Conservation (phyloP, 192 early-diverging fungal genomes). For the Borealophlyctis nickersoniae region DNA sequence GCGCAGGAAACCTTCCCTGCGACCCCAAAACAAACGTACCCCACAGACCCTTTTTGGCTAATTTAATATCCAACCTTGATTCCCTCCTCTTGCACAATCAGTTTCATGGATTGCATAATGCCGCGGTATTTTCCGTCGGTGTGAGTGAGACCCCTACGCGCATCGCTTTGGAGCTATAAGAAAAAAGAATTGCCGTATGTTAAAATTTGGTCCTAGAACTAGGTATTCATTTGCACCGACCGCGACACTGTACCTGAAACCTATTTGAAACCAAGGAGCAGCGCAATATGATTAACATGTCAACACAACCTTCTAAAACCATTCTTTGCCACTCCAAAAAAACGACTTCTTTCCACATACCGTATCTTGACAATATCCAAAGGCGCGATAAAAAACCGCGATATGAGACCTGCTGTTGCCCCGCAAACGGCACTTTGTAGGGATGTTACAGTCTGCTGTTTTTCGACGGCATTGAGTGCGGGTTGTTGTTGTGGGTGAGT, state of each 20-base stretch:
- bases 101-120: conserved; percentile 60
- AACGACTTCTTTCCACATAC: conserved; percentile 27
- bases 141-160: too few species aligned
- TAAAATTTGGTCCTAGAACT: conserved; percentile 29
- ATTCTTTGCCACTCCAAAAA: too few species aligned
- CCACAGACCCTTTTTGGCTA: background rate
- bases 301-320: too few species aligned
- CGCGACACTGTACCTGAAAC: too few species aligned
- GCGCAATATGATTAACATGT: too few species aligned
- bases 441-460: too few species aligned
- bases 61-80: conserved; percentile 54
- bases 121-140: conserved; percentile 56
- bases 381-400: conserved; percentile 82
- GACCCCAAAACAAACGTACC: background rate
- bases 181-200: too few species aligned
- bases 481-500: too few species aligned
- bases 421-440: conserved; percentile 52
- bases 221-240: too few species aligned
- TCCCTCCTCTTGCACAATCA: conserved; percentile 80
- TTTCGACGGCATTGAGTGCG: too few species aligned
- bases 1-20: background rate
- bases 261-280: too few species aligned
- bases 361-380: conserved; percentile 94
- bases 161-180: too few species aligned
- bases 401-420: conserved; percentile 56